Percentiles rank a stretch among this genome's conserved stretches.
Conservation (phyloP, 805 yeast genomes). For the Metschnikowia borealis region DNA sequence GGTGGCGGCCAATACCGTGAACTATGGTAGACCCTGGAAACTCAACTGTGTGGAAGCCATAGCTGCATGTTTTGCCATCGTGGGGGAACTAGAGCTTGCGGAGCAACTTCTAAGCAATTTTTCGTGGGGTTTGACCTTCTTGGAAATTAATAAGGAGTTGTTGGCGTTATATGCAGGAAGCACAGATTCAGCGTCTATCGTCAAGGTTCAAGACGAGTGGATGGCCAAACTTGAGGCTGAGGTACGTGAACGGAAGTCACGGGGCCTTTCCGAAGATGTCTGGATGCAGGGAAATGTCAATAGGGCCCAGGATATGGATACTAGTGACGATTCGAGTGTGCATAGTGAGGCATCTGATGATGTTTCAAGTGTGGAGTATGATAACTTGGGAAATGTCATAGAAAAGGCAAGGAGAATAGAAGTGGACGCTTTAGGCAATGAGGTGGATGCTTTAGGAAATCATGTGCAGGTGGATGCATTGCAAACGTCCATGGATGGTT, state of each 20-base stretch:
- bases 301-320: conserved; percentile 26
- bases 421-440: background rate
- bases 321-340: too few relatives aligned
- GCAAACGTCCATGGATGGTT: too few relatives aligned
- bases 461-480: too few relatives aligned
- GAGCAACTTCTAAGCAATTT: conserved; percentile 68
- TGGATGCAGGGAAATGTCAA: conserved; percentile 82
- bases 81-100: conserved; percentile 91
- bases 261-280: conserved; percentile 52
- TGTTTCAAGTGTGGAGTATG: conserved; percentile 15
- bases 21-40: conserved; percentile 94
- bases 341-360: conserved; percentile 12
- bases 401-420: background rate
- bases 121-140: conserved; percentile 89
- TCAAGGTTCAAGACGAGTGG: conserved; percentile 71
- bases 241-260: conserved; percentile 54
- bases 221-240: conserved; percentile 65
- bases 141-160: conserved; percentile 77
- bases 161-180: conserved; percentile 72
- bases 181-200: conserved; percentile 73
- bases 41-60: conserved; percentile 95
- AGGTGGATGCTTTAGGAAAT: too few relatives aligned
- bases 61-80: conserved; percentile 95
- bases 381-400: conserved; percentile 20
- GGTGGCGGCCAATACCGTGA: conserved; percentile 95